phyloP scores from a whole-genome alignment of 192 early-diverging fungal species.

The Coemansia sp. region DNA sequence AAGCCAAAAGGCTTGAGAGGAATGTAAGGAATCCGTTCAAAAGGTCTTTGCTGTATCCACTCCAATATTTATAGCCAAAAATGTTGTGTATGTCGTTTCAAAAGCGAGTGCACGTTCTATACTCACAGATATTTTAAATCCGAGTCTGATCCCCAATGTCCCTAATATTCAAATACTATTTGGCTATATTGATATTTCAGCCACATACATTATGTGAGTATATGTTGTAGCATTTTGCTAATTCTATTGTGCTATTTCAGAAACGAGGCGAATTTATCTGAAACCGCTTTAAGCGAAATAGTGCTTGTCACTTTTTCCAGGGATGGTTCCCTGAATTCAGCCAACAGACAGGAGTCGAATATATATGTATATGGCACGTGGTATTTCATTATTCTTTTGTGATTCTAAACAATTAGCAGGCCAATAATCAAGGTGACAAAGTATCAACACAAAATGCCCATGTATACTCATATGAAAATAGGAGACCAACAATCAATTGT shows the following conservation, averaged over 20 bases:
- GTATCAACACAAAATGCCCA: background rate
- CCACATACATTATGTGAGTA: background rate
- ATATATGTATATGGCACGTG: background rate
- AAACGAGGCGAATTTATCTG: background rate
- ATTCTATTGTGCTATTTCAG: background rate
- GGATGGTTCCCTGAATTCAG: background rate
- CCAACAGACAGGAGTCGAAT: background rate
- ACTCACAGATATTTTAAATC: background rate
- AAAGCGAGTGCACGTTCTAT: too few relatives aligned
- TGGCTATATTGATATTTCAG: background rate
- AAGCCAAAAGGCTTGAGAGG: slow-evolving; percentile 39
- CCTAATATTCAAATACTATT: background rate
- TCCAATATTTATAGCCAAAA: slow-evolving; percentile 6
- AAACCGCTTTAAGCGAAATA: background rate
- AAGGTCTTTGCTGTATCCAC: background rate
- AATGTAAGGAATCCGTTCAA: slow-evolving; percentile 14
- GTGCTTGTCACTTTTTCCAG: background rate
- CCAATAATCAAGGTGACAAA: background rate
- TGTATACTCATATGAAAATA: background rate
- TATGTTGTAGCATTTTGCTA: background rate
- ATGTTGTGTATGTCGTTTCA: too few relatives aligned
- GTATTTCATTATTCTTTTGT: background rate
- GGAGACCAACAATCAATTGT: background rate
- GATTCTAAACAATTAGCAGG: background rate
- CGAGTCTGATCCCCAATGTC: slow-evolving; percentile 14